These are phyloP conservation scores for Xylaria sp. DNA, from an alignment of 2,329 filamentous ascomycete species.

Conservation along the genomic window DNA sequence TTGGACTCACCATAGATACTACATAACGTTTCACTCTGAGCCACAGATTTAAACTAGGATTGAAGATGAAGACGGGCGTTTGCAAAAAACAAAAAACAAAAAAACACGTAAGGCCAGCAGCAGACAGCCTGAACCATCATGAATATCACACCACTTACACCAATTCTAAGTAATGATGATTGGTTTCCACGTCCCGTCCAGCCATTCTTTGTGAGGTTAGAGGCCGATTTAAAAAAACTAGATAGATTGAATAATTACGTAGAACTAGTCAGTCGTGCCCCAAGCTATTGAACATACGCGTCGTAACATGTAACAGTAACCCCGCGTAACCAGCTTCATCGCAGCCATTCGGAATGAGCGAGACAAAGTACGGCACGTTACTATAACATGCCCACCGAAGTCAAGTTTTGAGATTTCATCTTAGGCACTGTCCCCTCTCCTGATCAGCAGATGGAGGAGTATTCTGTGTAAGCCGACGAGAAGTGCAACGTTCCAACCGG, in stretches of 20 bases:
- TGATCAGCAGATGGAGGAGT: neutral
- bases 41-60: neutral
- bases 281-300: neutral
- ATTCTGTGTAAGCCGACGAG: neutral
- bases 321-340: neutral
- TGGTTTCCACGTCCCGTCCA: too few species aligned
- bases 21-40: slow-evolving; percentile 4
- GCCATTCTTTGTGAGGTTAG: too few species aligned
- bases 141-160: neutral
- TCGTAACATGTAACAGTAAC: neutral
- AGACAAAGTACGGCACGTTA: neutral
- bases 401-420: neutral
- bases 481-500: neutral
- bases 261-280: too few species aligned
- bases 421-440: too few species aligned
- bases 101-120: neutral
- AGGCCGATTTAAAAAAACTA: too few species aligned
- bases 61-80: neutral
- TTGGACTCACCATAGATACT: neutral
- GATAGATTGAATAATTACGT: too few species aligned
- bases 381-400: neutral
- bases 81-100: neutral
- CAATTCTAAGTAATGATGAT: neutral
- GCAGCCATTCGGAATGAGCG: neutral
- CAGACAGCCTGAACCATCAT: neutral